phyloP scores from a whole-genome alignment of 176 grass and related monocot species.

The Aechmea fasciata region DNA sequence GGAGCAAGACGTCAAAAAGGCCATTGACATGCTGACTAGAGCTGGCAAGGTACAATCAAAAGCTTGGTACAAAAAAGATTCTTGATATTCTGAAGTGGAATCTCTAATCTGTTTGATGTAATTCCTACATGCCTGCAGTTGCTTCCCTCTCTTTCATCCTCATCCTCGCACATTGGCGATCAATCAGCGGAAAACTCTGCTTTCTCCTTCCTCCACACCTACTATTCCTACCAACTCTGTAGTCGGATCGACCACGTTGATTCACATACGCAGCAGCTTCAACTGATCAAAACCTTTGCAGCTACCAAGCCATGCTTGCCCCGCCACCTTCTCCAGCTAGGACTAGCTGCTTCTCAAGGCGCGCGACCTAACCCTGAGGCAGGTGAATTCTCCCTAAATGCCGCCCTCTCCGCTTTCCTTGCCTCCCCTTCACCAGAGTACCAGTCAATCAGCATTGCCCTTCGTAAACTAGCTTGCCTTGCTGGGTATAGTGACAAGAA shows the following conservation, averaged over 20 bases:
- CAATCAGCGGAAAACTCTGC: constrained; percentile 26
- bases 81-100: neutral
- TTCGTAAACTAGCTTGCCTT: constrained; percentile 59
- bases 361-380: constrained; percentile 45
- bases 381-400: constrained; percentile 63
- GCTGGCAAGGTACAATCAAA: constrained; percentile 67
- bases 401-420: constrained; percentile 48
- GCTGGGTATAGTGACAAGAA: constrained; percentile 39
- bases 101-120: neutral
- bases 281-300: constrained; percentile 70
- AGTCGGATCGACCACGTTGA: constrained; percentile 30
- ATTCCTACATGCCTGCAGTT: constrained; percentile 24
- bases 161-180: constrained; percentile 26
- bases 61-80: neutral
- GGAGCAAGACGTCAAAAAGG: constrained; percentile 67
- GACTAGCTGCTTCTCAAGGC: constrained; percentile 39
- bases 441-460: constrained; percentile 44
- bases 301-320: constrained; percentile 57
- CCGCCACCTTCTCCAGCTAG: constrained; percentile 51
- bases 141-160: constrained; percentile 39
- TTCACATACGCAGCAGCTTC: constrained; percentile 41
- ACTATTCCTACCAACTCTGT: constrained; percentile 57
- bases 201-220: constrained; percentile 51
- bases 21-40: constrained; percentile 67
- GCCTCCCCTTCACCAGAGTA: constrained; percentile 63